Conservation (phyloP, 345 rosid genomes). For the Aethionema arabicum region DNA sequence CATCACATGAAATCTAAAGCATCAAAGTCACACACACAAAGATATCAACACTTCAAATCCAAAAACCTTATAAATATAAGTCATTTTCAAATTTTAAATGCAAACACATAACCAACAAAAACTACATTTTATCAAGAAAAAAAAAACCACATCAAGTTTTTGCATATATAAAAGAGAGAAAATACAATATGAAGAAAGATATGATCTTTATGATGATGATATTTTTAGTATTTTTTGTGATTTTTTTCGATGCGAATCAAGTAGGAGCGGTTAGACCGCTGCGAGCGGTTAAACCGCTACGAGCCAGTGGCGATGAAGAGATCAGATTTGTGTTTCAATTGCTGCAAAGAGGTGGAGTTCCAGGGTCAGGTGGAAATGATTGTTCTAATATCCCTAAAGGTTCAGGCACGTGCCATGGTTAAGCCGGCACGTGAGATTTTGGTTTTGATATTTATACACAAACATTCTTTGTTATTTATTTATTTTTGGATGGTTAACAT, state of each 20-base stretch:
- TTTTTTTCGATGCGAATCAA: constrained; percentile 25
- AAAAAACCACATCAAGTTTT: not conserved
- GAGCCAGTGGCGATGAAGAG: constrained; percentile 7
- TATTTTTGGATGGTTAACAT: not conserved
- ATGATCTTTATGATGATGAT: constrained; percentile 18
- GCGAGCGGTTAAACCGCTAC: constrained; percentile 33
- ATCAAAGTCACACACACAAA: constrained; percentile 27
- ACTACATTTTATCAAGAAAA: constrained; percentile 19
- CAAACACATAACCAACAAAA: constrained; percentile 25
- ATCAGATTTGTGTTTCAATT: constrained; percentile 32
- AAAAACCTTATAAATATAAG: constrained; percentile 28
- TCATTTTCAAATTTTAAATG: constrained; percentile 13
- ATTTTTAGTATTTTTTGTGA: constrained; percentile 22
- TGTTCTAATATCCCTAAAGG: constrained; percentile 24
- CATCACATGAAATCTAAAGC: constrained; percentile 28
- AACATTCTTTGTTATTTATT: not conserved
- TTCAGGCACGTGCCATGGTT: constrained; percentile 24
- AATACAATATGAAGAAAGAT: constrained; percentile 31
- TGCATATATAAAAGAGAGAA: not conserved
- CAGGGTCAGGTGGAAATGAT: constrained; percentile 25
- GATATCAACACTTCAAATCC: constrained; percentile 15
- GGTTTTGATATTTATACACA: not conserved
- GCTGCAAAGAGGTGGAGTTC: constrained; percentile 15
- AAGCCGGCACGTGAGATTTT: constrained; percentile 12
- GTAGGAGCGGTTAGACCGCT: constrained; percentile 36